Base-by-base conservation (phyloP, 805 yeast genomes). In the Starmerella vitae region DNA sequence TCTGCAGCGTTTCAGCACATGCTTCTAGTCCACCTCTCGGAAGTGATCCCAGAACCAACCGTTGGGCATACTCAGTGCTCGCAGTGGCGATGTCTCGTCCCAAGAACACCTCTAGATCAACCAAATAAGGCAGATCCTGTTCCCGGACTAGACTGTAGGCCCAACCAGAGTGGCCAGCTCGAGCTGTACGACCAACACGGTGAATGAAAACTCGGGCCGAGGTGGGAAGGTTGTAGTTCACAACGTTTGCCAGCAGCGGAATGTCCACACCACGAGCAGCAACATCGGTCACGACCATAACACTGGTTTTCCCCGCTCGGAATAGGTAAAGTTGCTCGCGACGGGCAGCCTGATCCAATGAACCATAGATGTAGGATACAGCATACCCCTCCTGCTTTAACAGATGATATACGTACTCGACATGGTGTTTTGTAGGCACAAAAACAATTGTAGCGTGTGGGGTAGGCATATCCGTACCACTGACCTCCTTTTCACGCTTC, bases 151-250 rank as follows among this genome's bases (percentile, higher is more conserved):
- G 73, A 3, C 95, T 78, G 58, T 82, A 91, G 0, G 98, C 99
- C 93, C 96, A 85, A 56, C 99, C 99, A 51, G 71, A 75, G 57
- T 84, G 79, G 57, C 99, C 99, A 7, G 98, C 98, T 70, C 99
- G 80, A 9, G 98, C 99, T 33, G 99, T 91, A 70, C 99, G 78
- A 60, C 99, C 99, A 34, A 91, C 97, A 63, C 99, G 76, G 62
- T 91, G 99, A 40, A 91, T 72, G 60, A 91, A 91, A 43, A 88
- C 80, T 60, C 93, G 91, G 3, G 96, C 84, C 1, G 93, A 78
- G 1, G 84, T 79, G 9, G 97, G 97, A 44, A 91, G 67, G 1
- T 94, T 75, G 60, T 72, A 91, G 59, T 91, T 91, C 50, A 91
- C 71, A 38, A 91, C 99, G 55, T 93, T 86, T 5, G 97, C 94